These are phyloP conservation scores for Chimonanthus salicifolius DNA, from an alignment of 164 flowering plant species.

Conservation along the genomic window DNA sequence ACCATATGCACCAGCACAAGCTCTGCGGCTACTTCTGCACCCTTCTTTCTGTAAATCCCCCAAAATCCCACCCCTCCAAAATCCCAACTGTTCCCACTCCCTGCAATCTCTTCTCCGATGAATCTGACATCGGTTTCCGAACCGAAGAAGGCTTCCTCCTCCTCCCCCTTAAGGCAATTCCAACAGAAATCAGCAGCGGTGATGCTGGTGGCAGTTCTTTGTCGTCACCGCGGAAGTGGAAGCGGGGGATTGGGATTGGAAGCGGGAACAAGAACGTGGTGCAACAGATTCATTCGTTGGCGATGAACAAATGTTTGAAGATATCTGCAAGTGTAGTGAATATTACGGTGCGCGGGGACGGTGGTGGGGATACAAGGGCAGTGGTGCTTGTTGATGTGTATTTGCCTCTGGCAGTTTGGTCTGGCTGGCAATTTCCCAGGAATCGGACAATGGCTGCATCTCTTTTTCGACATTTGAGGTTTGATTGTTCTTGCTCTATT, in stretches of 20 bases:
- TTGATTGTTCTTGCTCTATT: neutral
- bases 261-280: slow-evolving; percentile 50
- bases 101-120: slow-evolving; percentile 13
- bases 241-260: slow-evolving; percentile 37
- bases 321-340: slow-evolving; percentile 42
- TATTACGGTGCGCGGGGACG: slow-evolving; percentile 15
- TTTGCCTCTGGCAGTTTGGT: slow-evolving; percentile 56
- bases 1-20: slow-evolving; percentile 26
- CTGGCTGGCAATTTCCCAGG: slow-evolving; percentile 85
- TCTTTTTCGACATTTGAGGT: slow-evolving; percentile 79
- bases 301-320: slow-evolving; percentile 45
- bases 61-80: neutral
- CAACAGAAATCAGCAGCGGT: slow-evolving; percentile 4
- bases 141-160: slow-evolving; percentile 17
- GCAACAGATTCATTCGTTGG: slow-evolving; percentile 47
- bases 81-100: slow-evolving; percentile 17
- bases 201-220: neutral
- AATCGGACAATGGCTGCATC: slow-evolving; percentile 52
- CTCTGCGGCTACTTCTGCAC: slow-evolving; percentile 64
- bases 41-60: slow-evolving; percentile 34
- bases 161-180: slow-evolving; percentile 5
- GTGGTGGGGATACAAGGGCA: slow-evolving; percentile 36
- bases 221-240: slow-evolving; percentile 16
- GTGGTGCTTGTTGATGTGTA: slow-evolving; percentile 74
- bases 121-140: slow-evolving; percentile 17